phyloP scores from a whole-genome alignment of 331 rosid species.

The Acacia pycnantha region DNA sequence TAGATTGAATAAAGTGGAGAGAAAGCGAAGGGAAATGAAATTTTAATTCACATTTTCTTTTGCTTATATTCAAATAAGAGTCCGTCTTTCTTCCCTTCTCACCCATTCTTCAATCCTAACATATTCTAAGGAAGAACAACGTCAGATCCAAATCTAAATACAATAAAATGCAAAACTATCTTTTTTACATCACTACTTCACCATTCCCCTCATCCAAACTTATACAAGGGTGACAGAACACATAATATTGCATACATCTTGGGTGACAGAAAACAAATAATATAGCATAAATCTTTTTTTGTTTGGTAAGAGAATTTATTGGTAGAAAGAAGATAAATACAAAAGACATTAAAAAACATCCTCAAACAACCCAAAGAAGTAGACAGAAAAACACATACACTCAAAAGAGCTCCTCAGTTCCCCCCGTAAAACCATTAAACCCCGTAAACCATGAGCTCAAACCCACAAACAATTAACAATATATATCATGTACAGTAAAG shows the following conservation, averaged over 20 bases:
- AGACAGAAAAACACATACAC: neutral
- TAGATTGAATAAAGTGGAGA: neutral
- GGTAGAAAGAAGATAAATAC: neutral
- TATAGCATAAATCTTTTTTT: neutral
- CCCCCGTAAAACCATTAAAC: neutral
- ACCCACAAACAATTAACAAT: slow-evolving; percentile 7
- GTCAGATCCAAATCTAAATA: neutral
- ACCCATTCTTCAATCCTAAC: neutral
- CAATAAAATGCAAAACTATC: neutral
- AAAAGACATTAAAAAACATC: neutral
- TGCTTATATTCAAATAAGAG: neutral
- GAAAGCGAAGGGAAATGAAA: neutral
- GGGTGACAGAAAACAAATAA: slow-evolving; percentile 20
- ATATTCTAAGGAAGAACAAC: neutral
- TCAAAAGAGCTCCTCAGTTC: neutral
- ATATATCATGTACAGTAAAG: neutral
- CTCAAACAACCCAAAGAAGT: neutral
- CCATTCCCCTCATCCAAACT: neutral
- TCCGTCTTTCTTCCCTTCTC: neutral
- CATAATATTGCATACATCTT: neutral
- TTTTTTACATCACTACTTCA: neutral
- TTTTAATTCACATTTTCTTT: neutral
- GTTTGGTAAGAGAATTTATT: neutral
- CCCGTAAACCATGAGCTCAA: slow-evolving; percentile 4
- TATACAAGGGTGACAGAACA: neutral